Percentiles rank a stretch among this genome's conserved stretches.
phyloP scores from a whole-genome alignment of 2,329 filamentous ascomycete genomes.

The Botrytis aclada region DNA sequence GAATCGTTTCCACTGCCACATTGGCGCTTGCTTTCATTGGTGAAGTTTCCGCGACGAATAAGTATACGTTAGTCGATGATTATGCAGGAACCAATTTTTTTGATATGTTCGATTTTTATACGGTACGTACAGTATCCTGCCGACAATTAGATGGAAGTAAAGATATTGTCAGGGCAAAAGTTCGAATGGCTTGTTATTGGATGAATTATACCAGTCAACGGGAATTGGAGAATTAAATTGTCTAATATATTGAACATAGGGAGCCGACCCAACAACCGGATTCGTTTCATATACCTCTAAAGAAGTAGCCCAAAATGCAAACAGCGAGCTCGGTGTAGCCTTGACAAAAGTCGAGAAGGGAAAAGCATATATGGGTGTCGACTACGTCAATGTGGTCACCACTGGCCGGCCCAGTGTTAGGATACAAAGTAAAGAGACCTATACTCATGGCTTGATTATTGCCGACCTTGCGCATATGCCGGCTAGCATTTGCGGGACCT shows the following conservation, averaged over 20 bases:
- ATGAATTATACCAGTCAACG: background rate
- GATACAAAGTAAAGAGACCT: slow-evolving; percentile 61
- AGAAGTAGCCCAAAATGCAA: slow-evolving; percentile 48
- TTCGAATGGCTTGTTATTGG: background rate
- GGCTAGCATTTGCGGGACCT: slow-evolving; percentile 67
- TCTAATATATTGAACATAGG: slow-evolving; percentile 21
- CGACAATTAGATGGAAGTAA: background rate
- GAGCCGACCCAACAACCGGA: slow-evolving; percentile 60
- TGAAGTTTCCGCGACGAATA: slow-evolving; percentile 21
- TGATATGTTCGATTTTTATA: slow-evolving; percentile 53
- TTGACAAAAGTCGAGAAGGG: slow-evolving; percentile 54
- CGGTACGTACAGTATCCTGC: slow-evolving; percentile 28
- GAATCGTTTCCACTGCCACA: slow-evolving; percentile 12
- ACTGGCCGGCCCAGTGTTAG: slow-evolving; percentile 62
- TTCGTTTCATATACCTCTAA: slow-evolving; percentile 59
- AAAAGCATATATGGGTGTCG: slow-evolving; percentile 65
- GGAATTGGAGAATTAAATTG: background rate
- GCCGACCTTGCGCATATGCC: slow-evolving; percentile 64
- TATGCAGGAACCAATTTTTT: slow-evolving; percentile 45
- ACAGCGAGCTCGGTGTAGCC: slow-evolving; percentile 29
- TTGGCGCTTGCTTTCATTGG: slow-evolving; percentile 19
- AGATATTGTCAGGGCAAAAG: background rate
- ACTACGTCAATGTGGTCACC: slow-evolving; percentile 54
- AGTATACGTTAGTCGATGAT: slow-evolving; percentile 27
- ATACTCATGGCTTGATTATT: slow-evolving; percentile 64